Evolutionary conservation across 1,284 basidiomycete species (phyloP), one percentile per base, ranked within the genome.

Genomic region (Puccinia triticina): DNA sequence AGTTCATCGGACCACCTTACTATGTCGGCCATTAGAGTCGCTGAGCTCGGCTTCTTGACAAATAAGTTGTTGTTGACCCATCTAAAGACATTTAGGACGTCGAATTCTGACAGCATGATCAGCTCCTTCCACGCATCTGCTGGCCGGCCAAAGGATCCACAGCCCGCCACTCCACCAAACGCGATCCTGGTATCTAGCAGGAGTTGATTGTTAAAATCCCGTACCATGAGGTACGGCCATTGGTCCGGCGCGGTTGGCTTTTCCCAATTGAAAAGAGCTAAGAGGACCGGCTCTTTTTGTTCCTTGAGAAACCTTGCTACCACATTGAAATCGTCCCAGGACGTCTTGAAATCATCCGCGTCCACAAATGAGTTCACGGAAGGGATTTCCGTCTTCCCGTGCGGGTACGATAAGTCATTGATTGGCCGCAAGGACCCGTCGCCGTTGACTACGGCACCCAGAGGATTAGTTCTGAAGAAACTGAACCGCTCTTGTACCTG

Each of bases 211-310:
- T 55, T 4, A 29, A 74, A 74, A 48, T 48, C 50, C 23, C 46
- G 50, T 3, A 74, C 29, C 7, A 73, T 7, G 0, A 73, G 71
- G 32, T 50, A 73, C 29, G 16, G 34, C 71, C n/a, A n/a, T n/a
- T n/a, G n/a, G n/a, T n/a, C n/a, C n/a, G n/a, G n/a, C n/a, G n/a
- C n/a, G n/a, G n/a, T 46, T 14, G 75, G 57, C 34, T 77, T 64
- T n/a, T 61, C 74, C 74, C 74, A 77, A 11, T 77, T 50, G 46
- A 74, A 74, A 5, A 74, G 18, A 21, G 23, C 72, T 32, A 74
- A 23, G 12, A 34, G 11, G 2, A 32, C 7, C 11, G 26, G 18
- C 10, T 23, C 1, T n/a, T 50, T 5, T 0, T n/a, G 5, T 2
- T 14, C 8, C 21, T 12, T 48, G 8, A 73, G 50, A 7, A 46